These are phyloP conservation scores for Aureobasidium sp. DNA, from an alignment of 2,329 filamentous ascomycete species.

Conservation along the genomic window DNA sequence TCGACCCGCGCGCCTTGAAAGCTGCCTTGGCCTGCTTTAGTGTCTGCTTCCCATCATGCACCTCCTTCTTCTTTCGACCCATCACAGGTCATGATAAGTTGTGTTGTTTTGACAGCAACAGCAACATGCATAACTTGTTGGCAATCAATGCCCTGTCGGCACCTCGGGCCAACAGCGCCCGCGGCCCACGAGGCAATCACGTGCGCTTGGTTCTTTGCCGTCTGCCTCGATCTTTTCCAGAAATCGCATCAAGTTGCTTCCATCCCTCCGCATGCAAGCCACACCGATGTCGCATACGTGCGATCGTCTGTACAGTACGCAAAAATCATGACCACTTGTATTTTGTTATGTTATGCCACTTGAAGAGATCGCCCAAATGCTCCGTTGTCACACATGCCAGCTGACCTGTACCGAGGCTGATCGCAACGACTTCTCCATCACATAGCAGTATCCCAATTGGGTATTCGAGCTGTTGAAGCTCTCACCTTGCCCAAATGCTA, in stretches of 20 bases:
- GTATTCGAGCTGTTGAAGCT: background rate
- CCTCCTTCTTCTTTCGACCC: slow-evolving; percentile 12
- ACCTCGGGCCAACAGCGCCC: background rate
- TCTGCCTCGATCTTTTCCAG: background rate
- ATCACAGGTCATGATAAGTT: slow-evolving; percentile 1
- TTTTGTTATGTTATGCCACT: background rate
- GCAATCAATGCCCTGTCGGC: background rate
- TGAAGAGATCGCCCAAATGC: background rate
- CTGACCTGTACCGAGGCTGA: slow-evolving; percentile 1
- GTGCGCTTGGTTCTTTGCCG: background rate
- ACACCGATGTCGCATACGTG: slow-evolving; percentile 5
- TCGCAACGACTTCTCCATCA: background rate
- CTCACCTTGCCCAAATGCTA: background rate
- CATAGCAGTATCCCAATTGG: background rate
- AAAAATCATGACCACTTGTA: background rate
- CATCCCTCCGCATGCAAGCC: slow-evolving; percentile 2
- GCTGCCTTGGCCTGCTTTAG: slow-evolving; percentile 32
- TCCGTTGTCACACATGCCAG: background rate
- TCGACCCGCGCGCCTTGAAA: slow-evolving; percentile 29
- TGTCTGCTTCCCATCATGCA: slow-evolving; percentile 23
- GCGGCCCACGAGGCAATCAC: background rate
- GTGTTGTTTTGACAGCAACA: background rate
- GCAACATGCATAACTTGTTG: slow-evolving; percentile 10
- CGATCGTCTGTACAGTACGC: background rate
- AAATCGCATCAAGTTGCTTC: background rate